phyloP scores from a whole-genome alignment of 75 land plant genomes.

The Picea sitchensis region DNA sequence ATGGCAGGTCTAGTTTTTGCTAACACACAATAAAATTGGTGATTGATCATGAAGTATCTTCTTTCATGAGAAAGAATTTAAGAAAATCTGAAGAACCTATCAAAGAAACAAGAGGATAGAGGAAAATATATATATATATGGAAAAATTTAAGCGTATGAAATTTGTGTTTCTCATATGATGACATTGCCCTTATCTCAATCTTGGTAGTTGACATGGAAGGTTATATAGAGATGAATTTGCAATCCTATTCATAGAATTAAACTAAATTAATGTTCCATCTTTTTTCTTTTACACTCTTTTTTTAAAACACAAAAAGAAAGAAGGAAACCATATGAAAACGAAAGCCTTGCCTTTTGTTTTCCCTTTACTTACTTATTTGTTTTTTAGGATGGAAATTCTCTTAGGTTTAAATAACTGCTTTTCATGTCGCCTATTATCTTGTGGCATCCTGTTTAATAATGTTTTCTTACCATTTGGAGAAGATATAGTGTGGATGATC shows the following conservation, averaged over 20 bases:
- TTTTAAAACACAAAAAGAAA: background rate
- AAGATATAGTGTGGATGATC: background rate
- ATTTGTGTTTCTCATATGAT: background rate
- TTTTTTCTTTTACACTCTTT: background rate
- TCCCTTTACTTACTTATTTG: background rate
- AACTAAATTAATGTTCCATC: background rate
- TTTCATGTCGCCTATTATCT: background rate
- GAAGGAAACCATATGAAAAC: too few relatives aligned
- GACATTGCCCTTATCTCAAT: too few relatives aligned
- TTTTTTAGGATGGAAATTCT: background rate
- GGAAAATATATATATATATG: background rate
- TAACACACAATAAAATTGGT: background rate
- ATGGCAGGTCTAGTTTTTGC: slow-evolving; percentile 73
- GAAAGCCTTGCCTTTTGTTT: background rate
- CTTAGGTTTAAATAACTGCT: background rate
- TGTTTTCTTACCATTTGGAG: background rate
- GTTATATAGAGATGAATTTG: too few relatives aligned
- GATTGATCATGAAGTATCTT: background rate
- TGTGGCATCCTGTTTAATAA: background rate
- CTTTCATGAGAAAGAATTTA: background rate
- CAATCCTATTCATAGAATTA: too few relatives aligned
- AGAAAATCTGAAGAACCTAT: background rate
- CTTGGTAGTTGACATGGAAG: too few relatives aligned
- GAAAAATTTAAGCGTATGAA: background rate
- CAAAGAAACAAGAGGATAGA: background rate